Evolutionary conservation across 108 stramenopile species (phyloP).

Genomic region (Aurantiochytrium sp.): DNA sequence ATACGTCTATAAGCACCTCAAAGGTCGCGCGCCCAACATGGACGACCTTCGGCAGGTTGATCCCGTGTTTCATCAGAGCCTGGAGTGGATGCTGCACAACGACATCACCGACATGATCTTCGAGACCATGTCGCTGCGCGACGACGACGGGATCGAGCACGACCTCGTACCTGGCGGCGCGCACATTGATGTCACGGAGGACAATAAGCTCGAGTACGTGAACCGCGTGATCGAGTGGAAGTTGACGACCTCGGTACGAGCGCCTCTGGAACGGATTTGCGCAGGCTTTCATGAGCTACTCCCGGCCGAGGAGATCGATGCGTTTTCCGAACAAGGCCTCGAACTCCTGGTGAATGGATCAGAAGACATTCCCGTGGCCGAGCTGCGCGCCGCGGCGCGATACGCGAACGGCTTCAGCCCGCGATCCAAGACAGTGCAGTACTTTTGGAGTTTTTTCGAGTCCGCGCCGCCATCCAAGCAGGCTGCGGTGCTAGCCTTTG

Average conservation of each 20-base stretch:
- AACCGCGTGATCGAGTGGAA: slow-evolving; percentile 35
- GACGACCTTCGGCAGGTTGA: slow-evolving; percentile 39
- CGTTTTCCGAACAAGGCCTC: slow-evolving; percentile 37
- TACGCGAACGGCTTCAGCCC: background rate
- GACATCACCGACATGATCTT: slow-evolving; percentile 45
- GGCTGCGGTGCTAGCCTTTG: slow-evolving; percentile 45
- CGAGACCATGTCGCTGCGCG: slow-evolving; percentile 33
- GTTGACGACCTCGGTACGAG: slow-evolving; percentile 23
- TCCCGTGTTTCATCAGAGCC: slow-evolving; percentile 35
- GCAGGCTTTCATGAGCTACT: slow-evolving; percentile 39
- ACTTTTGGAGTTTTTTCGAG: slow-evolving; percentile 47
- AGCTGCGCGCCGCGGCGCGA: slow-evolving; percentile 42
- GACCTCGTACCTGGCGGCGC: background rate
- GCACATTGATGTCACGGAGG: slow-evolving; percentile 45
- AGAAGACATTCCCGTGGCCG: slow-evolving; percentile 46
- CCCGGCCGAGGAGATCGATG: slow-evolving; percentile 27
- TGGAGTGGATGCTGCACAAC: slow-evolving; percentile 48
- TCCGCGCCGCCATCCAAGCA: slow-evolving; percentile 37
- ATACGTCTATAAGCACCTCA: slow-evolving; percentile 27
- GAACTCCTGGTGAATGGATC: slow-evolving; percentile 49
- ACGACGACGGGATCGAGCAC: slow-evolving; percentile 31
- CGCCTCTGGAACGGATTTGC: slow-evolving; percentile 39
- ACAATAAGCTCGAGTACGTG: slow-evolving; percentile 51
- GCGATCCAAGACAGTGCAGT: slow-evolving; percentile 33
- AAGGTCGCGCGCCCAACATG: background rate